A percentile compares a stretch with the other conserved stretches of the same genome.
These are phyloP conservation scores for Pugionium dolabratum DNA, from an alignment of 345 rosid species.

Conservation along the genomic window DNA sequence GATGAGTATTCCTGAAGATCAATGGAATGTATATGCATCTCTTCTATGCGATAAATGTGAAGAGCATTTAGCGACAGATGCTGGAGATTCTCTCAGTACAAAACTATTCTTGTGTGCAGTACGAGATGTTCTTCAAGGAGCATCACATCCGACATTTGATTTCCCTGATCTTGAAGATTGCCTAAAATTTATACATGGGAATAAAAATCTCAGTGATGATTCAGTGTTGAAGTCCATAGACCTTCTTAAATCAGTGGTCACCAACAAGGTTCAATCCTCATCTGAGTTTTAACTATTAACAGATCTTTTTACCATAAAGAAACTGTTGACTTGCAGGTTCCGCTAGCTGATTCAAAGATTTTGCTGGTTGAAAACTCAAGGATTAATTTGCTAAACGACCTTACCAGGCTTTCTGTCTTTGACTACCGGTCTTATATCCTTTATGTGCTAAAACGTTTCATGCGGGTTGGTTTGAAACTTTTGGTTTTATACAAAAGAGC, in stretches of 20 bases:
- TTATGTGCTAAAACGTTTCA: constrained; percentile 14
- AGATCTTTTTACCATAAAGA: neutral
- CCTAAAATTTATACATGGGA: neutral
- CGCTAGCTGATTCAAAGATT: constrained; percentile 15
- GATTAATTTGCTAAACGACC: constrained; percentile 10
- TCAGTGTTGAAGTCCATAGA: constrained; percentile 9
- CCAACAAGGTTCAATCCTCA: constrained; percentile 17
- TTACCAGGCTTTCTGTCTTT: constrained; percentile 26
- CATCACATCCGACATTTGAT: constrained; percentile 4
- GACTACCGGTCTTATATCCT: constrained; percentile 32
- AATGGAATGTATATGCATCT: constrained; percentile 22
- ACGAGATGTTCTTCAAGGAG: constrained; percentile 19
- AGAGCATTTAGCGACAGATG: neutral
- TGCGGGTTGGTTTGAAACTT: constrained; percentile 14
- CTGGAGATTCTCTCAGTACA: neutral
- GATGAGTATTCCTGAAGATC: neutral
- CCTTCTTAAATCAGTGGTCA: neutral
- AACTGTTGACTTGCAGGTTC: constrained; percentile 12
- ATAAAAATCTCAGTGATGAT: constrained; percentile 26
- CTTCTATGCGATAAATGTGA: constrained; percentile 8
- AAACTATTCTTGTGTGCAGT: neutral
- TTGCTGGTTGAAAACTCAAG: constrained; percentile 22
- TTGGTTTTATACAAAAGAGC: constrained; percentile 9
- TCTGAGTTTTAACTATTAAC: neutral
- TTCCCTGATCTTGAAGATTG: neutral